Evolutionary conservation across 768 basidiomycete species (phyloP).

Genomic region (Russula griseocarnosa): DNA sequence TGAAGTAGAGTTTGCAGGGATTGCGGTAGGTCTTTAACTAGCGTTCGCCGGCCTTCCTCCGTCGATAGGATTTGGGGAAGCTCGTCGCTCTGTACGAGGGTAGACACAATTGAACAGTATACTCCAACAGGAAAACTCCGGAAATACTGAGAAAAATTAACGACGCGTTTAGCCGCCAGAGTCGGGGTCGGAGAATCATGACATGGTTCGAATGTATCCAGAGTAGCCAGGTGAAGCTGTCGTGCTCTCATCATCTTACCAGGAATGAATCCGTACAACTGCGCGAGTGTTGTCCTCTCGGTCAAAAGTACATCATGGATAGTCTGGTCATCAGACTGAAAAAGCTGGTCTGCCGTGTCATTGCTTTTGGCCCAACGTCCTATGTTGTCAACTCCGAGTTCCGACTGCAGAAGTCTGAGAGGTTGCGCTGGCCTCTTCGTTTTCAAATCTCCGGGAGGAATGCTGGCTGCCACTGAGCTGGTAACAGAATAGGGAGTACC

Average conservation of each 20-base stretch:
- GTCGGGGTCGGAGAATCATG: constrained; percentile 44
- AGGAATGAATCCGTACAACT: constrained; percentile 69
- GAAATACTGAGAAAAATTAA: constrained; percentile 57
- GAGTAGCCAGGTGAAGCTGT: constrained; percentile 55
- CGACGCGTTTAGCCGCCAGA: constrained; percentile 51
- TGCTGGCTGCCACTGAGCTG: constrained; percentile 38
- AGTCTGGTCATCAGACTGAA: constrained; percentile 48
- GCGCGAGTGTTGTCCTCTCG: constrained; percentile 66
- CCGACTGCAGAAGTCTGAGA: constrained; percentile 46
- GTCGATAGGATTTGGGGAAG: constrained; percentile 50
- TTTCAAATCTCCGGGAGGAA: constrained; percentile 14
- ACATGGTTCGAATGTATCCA: constrained; percentile 45
- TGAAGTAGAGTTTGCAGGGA: constrained; percentile 50
- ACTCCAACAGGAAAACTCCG: constrained; percentile 61
- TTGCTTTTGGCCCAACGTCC: constrained; percentile 46
- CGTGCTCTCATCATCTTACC: constrained; percentile 64
- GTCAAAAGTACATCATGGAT: constrained; percentile 61
- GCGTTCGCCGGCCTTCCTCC: constrained; percentile 45
- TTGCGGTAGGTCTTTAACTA: constrained; percentile 51
- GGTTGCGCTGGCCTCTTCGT: constrained; percentile 17
- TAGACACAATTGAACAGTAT: constrained; percentile 61
- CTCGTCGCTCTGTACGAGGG: constrained; percentile 52
- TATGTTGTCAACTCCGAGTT: constrained; percentile 41
- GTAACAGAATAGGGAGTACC: constrained; percentile 37
- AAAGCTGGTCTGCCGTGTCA: constrained; percentile 48